Percentiles rank a stretch among this genome's conserved stretches.
Conservation (phyloP, 805 yeast species). For the Wickerhamomyces strasburgensis region DNA sequence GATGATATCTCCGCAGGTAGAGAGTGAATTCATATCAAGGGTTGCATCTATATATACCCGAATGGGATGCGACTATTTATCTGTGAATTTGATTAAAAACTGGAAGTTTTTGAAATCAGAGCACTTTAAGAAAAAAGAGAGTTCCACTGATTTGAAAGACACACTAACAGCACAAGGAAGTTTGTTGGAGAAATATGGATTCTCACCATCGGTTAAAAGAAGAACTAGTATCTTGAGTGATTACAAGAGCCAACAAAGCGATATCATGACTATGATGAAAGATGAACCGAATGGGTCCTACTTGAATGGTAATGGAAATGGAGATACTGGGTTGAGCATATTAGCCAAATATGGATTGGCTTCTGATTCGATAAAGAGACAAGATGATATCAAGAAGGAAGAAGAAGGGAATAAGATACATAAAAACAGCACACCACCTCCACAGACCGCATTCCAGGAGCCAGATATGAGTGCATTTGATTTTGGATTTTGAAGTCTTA, state of each 20-base stretch:
- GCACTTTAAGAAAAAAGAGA: slow-evolving; percentile 13
- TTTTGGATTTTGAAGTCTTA: slow-evolving; percentile 42
- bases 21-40: slow-evolving; percentile 56
- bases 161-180: slow-evolving; percentile 7
- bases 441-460: slow-evolving; percentile 54
- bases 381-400: slow-evolving; percentile 12
- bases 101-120: slow-evolving; percentile 56
- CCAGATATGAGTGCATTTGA: slow-evolving; percentile 75
- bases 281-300: neutral
- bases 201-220: slow-evolving; percentile 22
- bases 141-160: slow-evolving; percentile 8
- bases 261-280: neutral
- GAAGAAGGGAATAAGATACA: slow-evolving; percentile 5
- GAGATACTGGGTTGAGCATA: slow-evolving; percentile 16
- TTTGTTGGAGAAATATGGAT: slow-evolving; percentile 22
- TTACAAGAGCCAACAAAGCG: slow-evolving; percentile 3
- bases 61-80: slow-evolving; percentile 88
- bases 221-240: slow-evolving; percentile 15
- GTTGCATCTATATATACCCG: slow-evolving; percentile 66
- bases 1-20: slow-evolving; percentile 38
- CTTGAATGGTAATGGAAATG: slow-evolving; percentile 2
- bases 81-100: slow-evolving; percentile 52
- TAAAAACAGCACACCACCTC: slow-evolving; percentile 32
- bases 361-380: slow-evolving; percentile 13
- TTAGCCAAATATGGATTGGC: slow-evolving; percentile 27